Percentiles rank a stretch among this genome's conserved stretches.
Conservation (phyloP, 148 eudicot genomes). For the Arctostaphylos glauca region DNA sequence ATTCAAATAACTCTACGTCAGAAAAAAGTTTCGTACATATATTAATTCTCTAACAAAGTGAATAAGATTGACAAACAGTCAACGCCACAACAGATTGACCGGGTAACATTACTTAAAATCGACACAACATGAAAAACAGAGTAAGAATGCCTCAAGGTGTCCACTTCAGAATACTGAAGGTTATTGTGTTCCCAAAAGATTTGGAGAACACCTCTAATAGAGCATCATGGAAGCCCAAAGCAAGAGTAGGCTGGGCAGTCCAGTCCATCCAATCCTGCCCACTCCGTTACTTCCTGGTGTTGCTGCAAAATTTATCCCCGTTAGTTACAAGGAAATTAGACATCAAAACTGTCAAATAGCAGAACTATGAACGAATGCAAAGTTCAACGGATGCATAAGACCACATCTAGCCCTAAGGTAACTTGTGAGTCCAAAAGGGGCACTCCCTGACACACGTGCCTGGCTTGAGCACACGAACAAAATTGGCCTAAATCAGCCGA, state of each 20-base stretch:
- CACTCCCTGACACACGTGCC: not conserved
- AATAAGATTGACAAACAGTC: not conserved
- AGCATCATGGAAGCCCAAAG: conserved; percentile 12
- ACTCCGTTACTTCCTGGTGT: not conserved
- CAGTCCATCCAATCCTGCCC: conserved; percentile 13
- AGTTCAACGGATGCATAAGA: not conserved
- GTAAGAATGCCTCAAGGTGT: not conserved
- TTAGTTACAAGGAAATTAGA: not conserved
- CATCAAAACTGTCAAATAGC: not conserved
- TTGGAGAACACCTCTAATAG: not conserved
- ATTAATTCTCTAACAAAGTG: no score
- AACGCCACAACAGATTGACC: not conserved
- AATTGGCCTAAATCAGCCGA: not conserved
- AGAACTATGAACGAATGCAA: not conserved
- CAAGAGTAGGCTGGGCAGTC: conserved; percentile 3
- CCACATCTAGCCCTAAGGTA: not conserved
- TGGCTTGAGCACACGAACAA: not conserved
- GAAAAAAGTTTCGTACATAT: no score
- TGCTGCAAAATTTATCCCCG: not conserved
- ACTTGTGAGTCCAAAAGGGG: not conserved
- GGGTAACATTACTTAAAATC: not conserved
- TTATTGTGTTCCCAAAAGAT: not conserved
- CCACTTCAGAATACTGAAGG: not conserved
- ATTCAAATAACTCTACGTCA: not conserved
- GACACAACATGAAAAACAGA: not conserved